These are phyloP conservation scores for Lactifluus pinguis DNA, from an alignment of 768 basidiomycete genomes.

Conservation along the genomic window DNA sequence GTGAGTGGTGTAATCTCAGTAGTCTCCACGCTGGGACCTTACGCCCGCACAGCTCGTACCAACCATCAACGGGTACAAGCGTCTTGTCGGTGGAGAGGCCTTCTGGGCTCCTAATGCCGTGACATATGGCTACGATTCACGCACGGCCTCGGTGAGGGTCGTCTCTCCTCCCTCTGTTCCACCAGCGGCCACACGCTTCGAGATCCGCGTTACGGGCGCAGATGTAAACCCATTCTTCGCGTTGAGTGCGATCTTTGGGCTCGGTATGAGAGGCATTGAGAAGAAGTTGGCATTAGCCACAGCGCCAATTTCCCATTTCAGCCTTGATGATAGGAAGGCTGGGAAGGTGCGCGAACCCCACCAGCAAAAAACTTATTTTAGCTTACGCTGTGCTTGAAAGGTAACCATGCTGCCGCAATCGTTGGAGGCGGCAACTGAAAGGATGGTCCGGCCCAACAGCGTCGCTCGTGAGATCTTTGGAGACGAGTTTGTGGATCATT, in stretches of 20 bases:
- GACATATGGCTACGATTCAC: slow-evolving; percentile 94
- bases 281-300: slow-evolving; percentile 58
- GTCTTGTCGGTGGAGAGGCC: slow-evolving; percentile 85
- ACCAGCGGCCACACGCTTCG: slow-evolving; percentile 75
- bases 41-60: slow-evolving; percentile 53
- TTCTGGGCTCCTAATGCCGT: slow-evolving; percentile 93
- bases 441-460: slow-evolving; percentile 71
- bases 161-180: slow-evolving; percentile 87
- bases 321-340: slow-evolving; percentile 45
- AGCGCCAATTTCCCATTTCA: slow-evolving; percentile 58
- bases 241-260: slow-evolving; percentile 75
- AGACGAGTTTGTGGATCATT: slow-evolving; percentile 88
- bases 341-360: slow-evolving; percentile 37
- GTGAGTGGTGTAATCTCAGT: background rate
- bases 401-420: slow-evolving; percentile 70
- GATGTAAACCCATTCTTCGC: slow-evolving; percentile 95
- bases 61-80: slow-evolving; percentile 95
- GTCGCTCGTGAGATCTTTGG: slow-evolving; percentile 86
- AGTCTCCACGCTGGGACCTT: background rate
- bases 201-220: slow-evolving; percentile 91
- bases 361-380: background rate
- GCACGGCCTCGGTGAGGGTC: slow-evolving; percentile 85
- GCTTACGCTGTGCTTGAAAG: slow-evolving; percentile 25
- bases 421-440: slow-evolving; percentile 67
- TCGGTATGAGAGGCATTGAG: slow-evolving; percentile 84